Conservation (phyloP, 306 rosid species). For the Notholithocarpus densiflorus region DNA sequence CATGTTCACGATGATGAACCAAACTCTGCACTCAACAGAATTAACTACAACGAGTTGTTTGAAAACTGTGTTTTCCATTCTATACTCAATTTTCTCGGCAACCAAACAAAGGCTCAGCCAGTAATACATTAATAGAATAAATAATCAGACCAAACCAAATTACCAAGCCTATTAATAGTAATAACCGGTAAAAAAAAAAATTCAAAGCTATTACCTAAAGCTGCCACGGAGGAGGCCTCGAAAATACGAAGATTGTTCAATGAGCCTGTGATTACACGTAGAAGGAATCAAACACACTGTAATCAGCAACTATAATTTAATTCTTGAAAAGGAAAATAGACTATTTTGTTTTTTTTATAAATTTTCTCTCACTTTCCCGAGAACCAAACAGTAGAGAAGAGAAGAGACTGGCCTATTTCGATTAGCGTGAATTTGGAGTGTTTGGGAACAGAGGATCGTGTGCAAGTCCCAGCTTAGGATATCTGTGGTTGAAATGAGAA, state of each 20-base stretch:
- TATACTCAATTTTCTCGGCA: slow-evolving; percentile 2
- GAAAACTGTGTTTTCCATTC: not conserved
- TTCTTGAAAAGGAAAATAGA: not conserved
- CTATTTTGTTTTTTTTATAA: too few relatives aligned
- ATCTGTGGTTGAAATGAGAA: slow-evolving; percentile 34
- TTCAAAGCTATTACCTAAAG: slow-evolving; percentile 48
- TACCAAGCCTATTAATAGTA: too few relatives aligned
- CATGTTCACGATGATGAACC: not conserved
- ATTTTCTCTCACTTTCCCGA: slow-evolving; percentile 2
- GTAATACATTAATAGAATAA: not conserved
- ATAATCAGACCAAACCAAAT: too few relatives aligned
- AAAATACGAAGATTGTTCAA: slow-evolving; percentile 59
- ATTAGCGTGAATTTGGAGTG: slow-evolving; percentile 44
- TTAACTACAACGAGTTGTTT: not conserved
- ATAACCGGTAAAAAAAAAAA: not conserved
- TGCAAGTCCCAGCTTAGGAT: slow-evolving; percentile 48
- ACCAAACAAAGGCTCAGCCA: not conserved
- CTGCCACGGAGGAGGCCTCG: slow-evolving; percentile 61
- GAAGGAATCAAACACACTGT: not conserved
- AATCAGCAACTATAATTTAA: not conserved
- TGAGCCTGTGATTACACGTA: slow-evolving; percentile 39
- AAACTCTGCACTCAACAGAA: not conserved
- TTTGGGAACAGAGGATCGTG: slow-evolving; percentile 32
- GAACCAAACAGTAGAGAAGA: not conserved
- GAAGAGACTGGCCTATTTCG: slow-evolving; percentile 39